Percentiles rank a stretch among this genome's conserved stretches.
phyloP scores from a whole-genome alignment of 305 asterid species.

The Solanum chacoense region DNA sequence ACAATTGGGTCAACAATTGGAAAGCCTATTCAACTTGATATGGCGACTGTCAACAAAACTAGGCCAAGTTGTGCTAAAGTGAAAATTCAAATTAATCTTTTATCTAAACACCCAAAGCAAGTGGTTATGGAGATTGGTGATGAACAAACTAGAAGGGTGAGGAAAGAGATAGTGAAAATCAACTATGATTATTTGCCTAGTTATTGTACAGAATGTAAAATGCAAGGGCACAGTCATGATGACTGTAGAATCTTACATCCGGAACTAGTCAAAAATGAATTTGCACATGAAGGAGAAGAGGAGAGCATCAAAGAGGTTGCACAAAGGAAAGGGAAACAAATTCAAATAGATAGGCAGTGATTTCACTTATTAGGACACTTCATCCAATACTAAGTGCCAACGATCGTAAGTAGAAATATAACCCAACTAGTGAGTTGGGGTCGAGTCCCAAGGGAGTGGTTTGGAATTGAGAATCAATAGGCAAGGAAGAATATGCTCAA shows the following conservation, averaged over 20 bases:
- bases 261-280: neutral
- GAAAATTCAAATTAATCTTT: too few relatives aligned
- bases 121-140: neutral
- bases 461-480: too few relatives aligned
- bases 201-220: neutral
- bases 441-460: too few relatives aligned
- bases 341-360: neutral
- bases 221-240: neutral
- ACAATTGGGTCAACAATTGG: neutral
- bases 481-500: too few relatives aligned
- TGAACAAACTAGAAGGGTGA: neutral
- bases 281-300: neutral
- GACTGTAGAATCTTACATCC: neutral
- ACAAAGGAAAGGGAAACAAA: neutral
- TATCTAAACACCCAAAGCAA: neutral
- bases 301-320: neutral
- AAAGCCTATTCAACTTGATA: neutral
- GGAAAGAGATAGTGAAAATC: neutral
- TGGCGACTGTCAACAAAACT: neutral
- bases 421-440: too few relatives aligned
- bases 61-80: neutral
- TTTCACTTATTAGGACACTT: too few relatives aligned
- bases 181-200: neutral
- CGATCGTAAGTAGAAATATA: too few relatives aligned
- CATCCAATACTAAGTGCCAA: too few relatives aligned